phyloP scores from a whole-genome alignment of 768 basidiomycete species.

The Boletus subcaerulescens region DNA sequence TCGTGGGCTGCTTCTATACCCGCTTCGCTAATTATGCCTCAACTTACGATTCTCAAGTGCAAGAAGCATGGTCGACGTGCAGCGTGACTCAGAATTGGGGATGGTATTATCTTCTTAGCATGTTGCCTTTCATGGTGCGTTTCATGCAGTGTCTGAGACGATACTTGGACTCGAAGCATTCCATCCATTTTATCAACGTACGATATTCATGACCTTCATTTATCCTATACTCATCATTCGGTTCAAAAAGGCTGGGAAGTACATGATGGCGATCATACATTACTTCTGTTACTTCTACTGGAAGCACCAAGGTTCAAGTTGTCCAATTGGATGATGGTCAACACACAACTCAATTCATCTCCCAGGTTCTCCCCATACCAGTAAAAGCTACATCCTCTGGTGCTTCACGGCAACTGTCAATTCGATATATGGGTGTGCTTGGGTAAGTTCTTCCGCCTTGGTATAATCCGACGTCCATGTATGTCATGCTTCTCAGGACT shows the following conservation, averaged over 20 bases:
- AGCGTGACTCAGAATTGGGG: slow-evolving; percentile 54
- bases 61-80: slow-evolving; percentile 42
- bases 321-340: not conserved
- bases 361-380: slow-evolving; percentile 35
- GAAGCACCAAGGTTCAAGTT: slow-evolving; percentile 60
- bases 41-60: slow-evolving; percentile 34
- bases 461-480: not conserved
- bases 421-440: slow-evolving; percentile 69
- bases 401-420: slow-evolving; percentile 60
- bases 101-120: slow-evolving; percentile 52
- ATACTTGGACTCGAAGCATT: slow-evolving; percentile 70
- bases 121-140: slow-evolving; percentile 73
- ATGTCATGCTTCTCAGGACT: slow-evolving; percentile 50
- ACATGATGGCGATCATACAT: slow-evolving; percentile 59
- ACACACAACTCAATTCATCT: not conserved
- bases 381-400: slow-evolving; percentile 65
- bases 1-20: slow-evolving; percentile 72
- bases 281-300: slow-evolving; percentile 74
- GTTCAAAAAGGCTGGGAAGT: slow-evolving; percentile 74
- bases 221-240: not conserved
- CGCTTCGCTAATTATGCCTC: slow-evolving; percentile 3
- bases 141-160: slow-evolving; percentile 84
- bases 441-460: slow-evolving; percentile 51
- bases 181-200: slow-evolving; percentile 87
- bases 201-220: slow-evolving; percentile 17